These are phyloP conservation scores for Coemansia sp. DNA, from an alignment of 192 early-diverging fungal genomes.

Conservation along the genomic window DNA sequence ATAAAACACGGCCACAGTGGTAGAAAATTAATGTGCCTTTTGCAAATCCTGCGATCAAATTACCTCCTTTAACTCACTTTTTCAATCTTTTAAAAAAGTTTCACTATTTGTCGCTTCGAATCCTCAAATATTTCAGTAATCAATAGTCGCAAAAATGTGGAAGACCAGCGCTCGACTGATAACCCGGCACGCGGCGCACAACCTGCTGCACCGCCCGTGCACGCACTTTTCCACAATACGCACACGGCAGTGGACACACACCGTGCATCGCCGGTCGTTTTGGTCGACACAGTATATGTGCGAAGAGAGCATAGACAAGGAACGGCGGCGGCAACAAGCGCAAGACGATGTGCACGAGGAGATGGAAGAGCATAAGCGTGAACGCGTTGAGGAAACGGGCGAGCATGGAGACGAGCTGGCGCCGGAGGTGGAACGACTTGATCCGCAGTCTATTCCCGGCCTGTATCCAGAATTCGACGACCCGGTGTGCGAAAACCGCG, in stretches of 20 bases:
- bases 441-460: slow-evolving; percentile 35
- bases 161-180: neutral
- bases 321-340: slow-evolving; percentile 33
- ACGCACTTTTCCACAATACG: neutral
- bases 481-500: slow-evolving; percentile 4
- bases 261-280: neutral
- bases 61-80: neutral
- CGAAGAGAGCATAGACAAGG: slow-evolving; percentile 18
- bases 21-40: too few species aligned
- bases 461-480: slow-evolving; percentile 41
- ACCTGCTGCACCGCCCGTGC: neutral
- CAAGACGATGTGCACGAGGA: slow-evolving; percentile 44
- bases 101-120: neutral
- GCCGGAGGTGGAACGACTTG: slow-evolving; percentile 42
- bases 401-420: slow-evolving; percentile 18
- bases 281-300: neutral
- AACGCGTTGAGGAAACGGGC: neutral
- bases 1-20: too few species aligned
- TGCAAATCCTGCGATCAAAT: too few species aligned
- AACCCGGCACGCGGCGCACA: neutral
- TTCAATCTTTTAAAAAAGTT: neutral
- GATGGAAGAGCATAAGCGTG: slow-evolving; percentile 24
- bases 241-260: neutral
- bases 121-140: slow-evolving; percentile 3
- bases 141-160: neutral